Base-by-base conservation (phyloP, 116 monocot species). In the Zostera marina region DNA sequence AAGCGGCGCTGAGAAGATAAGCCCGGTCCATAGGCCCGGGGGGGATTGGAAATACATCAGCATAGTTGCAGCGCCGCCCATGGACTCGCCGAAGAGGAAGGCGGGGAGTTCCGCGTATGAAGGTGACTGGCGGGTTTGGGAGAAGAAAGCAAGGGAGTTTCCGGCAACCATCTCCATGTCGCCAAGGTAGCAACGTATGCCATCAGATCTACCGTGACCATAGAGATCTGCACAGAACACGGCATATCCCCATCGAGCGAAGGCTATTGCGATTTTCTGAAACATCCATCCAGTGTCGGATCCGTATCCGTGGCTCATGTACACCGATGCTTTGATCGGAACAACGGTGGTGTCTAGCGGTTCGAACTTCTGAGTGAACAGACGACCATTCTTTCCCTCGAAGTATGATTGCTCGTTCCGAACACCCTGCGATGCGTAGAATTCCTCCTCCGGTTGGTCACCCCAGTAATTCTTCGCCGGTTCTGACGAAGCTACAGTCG, bases 151-250 rank as follows among this genome's bases (percentile, higher is more conserved):
- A n/a, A 76, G 73, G 32, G 84, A 81, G 12, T 79, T 79, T 12
- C 47, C 78, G 25, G 84, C 84, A 44, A 81, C 73, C 60, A 59
- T 45, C 41, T 84, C 81, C 77, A 87, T 74, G 66, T 93, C 79
- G 26, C 93, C 93, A 11, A 93, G 57, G 71, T 93, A 93, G 72
- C 93, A 74, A 47, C 72, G 79, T 60, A 87, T 16, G 38, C 93
- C 93, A 26, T 88, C 93, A 60, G 93, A 93, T 17, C 93, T 74
- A 68, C 93, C 93, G 56, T 93, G 93, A 60, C 93, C 93, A 61
- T 84, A 79, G 24, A 93, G 79, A 48, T 93, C 93, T 47, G 93
- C 88, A 70, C 81, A 82, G 88, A 70, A 84, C 61, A 79, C 93
- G 72, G 84, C 74, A 68, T 84, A 93, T 47, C 93, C 93, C 93